phyloP scores from a whole-genome alignment of 2,329 filamentous ascomycete genomes.

The Sclerotinia borealis region DNA sequence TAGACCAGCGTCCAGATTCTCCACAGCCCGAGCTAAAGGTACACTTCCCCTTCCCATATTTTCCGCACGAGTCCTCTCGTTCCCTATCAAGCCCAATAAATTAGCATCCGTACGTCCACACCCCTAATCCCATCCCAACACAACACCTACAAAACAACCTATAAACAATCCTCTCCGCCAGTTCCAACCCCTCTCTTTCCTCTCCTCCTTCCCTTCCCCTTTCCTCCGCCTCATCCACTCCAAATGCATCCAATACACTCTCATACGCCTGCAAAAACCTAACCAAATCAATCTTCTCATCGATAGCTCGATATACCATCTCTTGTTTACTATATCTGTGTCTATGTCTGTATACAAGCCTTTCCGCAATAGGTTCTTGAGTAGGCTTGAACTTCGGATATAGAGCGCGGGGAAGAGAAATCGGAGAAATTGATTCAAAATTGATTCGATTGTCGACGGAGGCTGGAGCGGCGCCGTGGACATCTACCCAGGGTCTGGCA shows the following conservation, averaged over 20 bases:
- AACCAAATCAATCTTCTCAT: not conserved
- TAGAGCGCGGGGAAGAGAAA: not conserved
- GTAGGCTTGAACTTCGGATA: not conserved
- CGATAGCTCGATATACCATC: slow-evolving; percentile 5
- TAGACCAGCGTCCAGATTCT: too few species aligned
- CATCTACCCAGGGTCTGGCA: too few species aligned
- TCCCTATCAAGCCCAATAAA: not conserved
- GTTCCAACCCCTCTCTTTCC: not conserved
- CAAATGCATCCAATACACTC: not conserved
- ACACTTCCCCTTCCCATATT: not conserved
- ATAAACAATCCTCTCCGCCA: not conserved
- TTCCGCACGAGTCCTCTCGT: not conserved
- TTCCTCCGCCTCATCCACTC: not conserved
- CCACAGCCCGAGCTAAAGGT: not conserved
- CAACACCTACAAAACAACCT: not conserved
- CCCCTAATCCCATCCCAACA: not conserved
- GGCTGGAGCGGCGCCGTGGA: not conserved
- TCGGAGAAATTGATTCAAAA: not conserved
- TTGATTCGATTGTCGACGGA: too few species aligned
- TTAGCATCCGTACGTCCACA: not conserved
- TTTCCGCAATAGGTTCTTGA: accelerated
- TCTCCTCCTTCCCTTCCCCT: not conserved
- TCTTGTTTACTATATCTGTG: not conserved
- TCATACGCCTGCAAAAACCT: slow-evolving; percentile 5
- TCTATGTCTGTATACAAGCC: not conserved